Percentiles rank a stretch among this genome's conserved stretches.
These are phyloP conservation scores for Candida arabinofermentans DNA, from an alignment of 805 yeast species.

Conservation along the genomic window DNA sequence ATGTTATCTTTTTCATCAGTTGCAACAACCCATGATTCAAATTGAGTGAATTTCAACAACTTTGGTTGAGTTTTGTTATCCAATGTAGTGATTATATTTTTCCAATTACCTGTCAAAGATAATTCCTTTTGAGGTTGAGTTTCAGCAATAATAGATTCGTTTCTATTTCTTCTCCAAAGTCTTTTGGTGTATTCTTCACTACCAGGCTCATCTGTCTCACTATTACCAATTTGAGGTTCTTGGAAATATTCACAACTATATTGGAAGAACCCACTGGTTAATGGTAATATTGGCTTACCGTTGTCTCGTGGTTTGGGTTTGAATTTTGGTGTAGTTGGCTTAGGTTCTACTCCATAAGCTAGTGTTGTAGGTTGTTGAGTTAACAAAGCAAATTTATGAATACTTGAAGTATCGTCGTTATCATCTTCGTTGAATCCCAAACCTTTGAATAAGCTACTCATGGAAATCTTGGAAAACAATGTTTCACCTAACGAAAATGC, in stretches of 20 bases:
- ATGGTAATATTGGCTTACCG: slow-evolving; percentile 46
- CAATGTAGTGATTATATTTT: slow-evolving; percentile 50
- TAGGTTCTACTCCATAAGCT: slow-evolving; percentile 40
- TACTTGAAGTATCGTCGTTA: slow-evolving; percentile 17
- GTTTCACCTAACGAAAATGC: slow-evolving; percentile 19
- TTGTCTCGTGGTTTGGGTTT: slow-evolving; percentile 26
- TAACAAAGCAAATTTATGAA: slow-evolving; percentile 21
- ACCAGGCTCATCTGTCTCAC: slow-evolving; percentile 88
- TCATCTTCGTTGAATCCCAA: slow-evolving; percentile 22
- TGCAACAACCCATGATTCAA: slow-evolving; percentile 76
- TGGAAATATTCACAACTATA: slow-evolving; percentile 89
- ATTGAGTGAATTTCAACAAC: slow-evolving; percentile 77
- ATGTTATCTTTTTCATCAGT: slow-evolving; percentile 83
- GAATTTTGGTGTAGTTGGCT: slow-evolving; percentile 58
- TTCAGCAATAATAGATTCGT: slow-evolving; percentile 78
- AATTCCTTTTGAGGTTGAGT: slow-evolving; percentile 87
- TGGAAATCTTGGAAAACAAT: slow-evolving; percentile 15
- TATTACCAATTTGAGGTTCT: slow-evolving; percentile 88
- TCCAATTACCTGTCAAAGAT: slow-evolving; percentile 86
- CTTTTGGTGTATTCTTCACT: slow-evolving; percentile 78
- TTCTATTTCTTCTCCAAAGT: slow-evolving; percentile 86
- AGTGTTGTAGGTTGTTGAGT: slow-evolving; percentile 25
- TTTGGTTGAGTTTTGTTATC: slow-evolving; percentile 80
- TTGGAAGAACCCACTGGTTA: slow-evolving; percentile 62
- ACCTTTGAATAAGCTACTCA: slow-evolving; percentile 19